Evolutionary conservation across 2,329 filamentous ascomycete genomes (phyloP), one percentile per base, ranked within the genome.

Genomic region (Emmonsiellopsis sp.): DNA sequence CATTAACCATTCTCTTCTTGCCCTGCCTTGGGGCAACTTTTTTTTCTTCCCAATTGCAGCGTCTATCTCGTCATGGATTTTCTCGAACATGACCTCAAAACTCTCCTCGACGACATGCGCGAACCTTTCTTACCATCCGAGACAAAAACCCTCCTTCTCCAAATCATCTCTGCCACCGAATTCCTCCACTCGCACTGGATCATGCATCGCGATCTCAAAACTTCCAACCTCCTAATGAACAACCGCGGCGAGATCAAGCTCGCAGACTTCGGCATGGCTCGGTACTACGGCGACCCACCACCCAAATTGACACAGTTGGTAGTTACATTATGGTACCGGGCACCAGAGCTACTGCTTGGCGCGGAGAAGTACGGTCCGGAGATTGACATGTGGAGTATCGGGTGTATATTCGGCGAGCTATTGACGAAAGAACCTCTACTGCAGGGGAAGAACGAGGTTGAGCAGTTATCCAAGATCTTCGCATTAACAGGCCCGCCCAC

Each of bases 31-130:
- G 21, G 21, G 21, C 21, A 27, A 27, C 21, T 27, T 27, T 49
- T 49, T 51, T 60, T 59, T 55, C 61, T 53, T 60, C 54, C 57
- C 49, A 56, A 62, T 63, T 58, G 69, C 68, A 89, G 85, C 73
- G 86, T 96, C 60, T 94, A 89, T 69, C 82, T 98, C 54, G 93
- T 97, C 58, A 92, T 98, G 78, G 91, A 96, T 66, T 98, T 97
- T 71, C 78, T 96, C 63, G 92, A 97, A 75, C 93, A 98, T 76
- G 93, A 98, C 66, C 83, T 98, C 54, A 95, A 94, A 71, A 88
- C 86, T 53, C 80, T 98, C 54, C 86, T 95, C 58, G 88, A 94
- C 69, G 88, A 94, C 66, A 95, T 97, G 89, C 81, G 86, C 51
- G 88, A 96, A 66, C 90, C 91, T 0, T 98, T 98, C 68, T 79